Evolutionary conservation across 169 alveolate genomes (phyloP).

Genomic region (Plasmodium inui): DNA sequence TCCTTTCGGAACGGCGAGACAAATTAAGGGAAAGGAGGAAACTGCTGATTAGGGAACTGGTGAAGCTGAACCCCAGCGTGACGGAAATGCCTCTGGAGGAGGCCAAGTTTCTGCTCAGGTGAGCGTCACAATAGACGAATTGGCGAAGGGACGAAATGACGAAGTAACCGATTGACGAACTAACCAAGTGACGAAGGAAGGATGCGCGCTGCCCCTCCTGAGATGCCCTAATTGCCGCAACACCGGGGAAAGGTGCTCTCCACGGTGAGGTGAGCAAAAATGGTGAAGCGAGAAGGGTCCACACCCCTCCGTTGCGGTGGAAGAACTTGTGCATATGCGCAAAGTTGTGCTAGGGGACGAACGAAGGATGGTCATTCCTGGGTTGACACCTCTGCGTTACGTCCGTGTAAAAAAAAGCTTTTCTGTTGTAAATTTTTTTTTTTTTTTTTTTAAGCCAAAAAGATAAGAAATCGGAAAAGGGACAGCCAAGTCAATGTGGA

Average conservation of each 20-base stretch:
- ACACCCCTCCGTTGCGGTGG: no score
- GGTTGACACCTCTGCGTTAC: not conserved
- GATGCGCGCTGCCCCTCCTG: no score
- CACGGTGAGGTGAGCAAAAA: no score
- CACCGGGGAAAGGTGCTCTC: no score
- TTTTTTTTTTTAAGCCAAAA: not conserved
- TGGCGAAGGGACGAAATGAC: not conserved
- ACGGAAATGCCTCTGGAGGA: slow-evolving; percentile 71
- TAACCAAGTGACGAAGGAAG: no score
- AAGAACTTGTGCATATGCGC: no score
- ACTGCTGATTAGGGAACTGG: slow-evolving; percentile 31
- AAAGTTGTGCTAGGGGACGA: not conserved
- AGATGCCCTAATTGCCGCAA: no score
- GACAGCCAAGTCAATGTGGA: not conserved
- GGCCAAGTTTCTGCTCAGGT: slow-evolving; percentile 41
- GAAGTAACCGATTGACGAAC: no score
- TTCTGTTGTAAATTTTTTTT: not conserved
- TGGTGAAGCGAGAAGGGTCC: no score
- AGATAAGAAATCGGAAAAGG: not conserved
- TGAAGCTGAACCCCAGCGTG: slow-evolving; percentile 59
- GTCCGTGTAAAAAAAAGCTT: not conserved
- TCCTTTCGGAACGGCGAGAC: slow-evolving; percentile 41
- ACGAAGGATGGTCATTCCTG: not conserved
- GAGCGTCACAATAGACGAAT: not conserved
- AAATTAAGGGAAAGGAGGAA: slow-evolving; percentile 45